phyloP scores from a whole-genome alignment of 345 rosid genomes.

The Syzygium grande region DNA sequence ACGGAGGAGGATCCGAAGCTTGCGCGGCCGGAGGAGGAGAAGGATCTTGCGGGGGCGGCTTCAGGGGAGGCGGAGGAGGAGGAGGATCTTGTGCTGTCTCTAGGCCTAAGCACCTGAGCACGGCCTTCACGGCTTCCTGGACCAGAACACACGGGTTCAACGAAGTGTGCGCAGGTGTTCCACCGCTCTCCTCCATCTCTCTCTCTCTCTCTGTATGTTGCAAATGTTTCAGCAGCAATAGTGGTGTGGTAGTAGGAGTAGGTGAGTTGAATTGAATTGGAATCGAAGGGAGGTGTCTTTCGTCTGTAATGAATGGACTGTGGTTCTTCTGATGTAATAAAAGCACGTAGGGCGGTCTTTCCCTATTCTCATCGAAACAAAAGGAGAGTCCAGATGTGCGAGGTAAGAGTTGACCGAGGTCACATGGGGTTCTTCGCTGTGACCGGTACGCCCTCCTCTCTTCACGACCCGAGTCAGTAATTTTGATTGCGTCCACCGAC shows the following conservation, averaged over 20 bases:
- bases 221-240: background rate
- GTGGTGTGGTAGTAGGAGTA: background rate
- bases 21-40: background rate
- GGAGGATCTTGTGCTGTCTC: background rate
- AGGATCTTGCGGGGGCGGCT: background rate
- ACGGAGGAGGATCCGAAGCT: background rate
- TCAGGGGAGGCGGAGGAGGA: background rate
- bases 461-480: background rate
- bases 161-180: background rate
- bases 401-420: background rate
- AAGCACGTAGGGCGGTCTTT: background rate
- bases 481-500: background rate
- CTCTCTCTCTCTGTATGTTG: background rate
- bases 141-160: background rate
- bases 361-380: background rate
- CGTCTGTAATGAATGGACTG: background rate
- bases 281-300: background rate
- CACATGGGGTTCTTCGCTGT: background rate
- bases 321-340: background rate
- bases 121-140: background rate
- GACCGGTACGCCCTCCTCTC: background rate
- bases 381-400: background rate
- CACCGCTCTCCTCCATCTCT: background rate
- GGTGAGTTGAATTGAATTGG: background rate
- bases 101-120: constrained; percentile 1